phyloP scores from a whole-genome alignment of 768 basidiomycete genomes.

The Chalciporus chontae region DNA sequence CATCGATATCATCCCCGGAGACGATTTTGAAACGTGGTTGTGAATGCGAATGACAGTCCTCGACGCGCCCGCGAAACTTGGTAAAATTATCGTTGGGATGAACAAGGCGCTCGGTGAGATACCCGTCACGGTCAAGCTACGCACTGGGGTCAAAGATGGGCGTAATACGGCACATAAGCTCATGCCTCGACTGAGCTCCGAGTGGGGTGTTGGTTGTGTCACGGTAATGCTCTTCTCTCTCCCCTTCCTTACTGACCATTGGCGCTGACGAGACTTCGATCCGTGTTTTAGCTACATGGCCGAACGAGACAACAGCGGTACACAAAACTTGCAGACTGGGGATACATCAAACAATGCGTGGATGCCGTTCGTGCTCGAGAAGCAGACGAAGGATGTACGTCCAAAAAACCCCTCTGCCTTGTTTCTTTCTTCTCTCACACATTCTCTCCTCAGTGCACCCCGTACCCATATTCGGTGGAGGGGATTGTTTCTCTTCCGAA shows the following conservation, averaged over 20 bases:
- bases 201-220: constrained; percentile 46
- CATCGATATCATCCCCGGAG: background rate
- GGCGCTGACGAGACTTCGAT: background rate
- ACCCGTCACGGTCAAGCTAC: constrained; percentile 87
- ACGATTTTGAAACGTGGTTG: background rate
- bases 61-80: constrained; percentile 76
- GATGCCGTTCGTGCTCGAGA: constrained; percentile 70
- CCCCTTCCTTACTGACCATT: background rate
- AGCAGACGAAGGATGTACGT: constrained; percentile 67
- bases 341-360: constrained; percentile 86
- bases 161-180: constrained; percentile 86
- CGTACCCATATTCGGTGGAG: constrained; percentile 95
- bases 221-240: constrained; percentile 31
- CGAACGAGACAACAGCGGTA: constrained; percentile 94
- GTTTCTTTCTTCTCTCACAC: background rate
- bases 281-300: constrained; percentile 74
- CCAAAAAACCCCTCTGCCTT: background rate
- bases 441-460: constrained; percentile 51
- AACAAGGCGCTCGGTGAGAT: constrained; percentile 85
- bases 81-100: constrained; percentile 89
- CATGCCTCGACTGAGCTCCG: constrained; percentile 70
- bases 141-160: constrained; percentile 89
- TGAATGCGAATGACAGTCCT: constrained; percentile 57
- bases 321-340: constrained; percentile 89
- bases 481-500: constrained; percentile 88